phyloP scores from a whole-genome alignment of 1,139 yeast genomes.

The Magnusiomyces fungicola region DNA sequence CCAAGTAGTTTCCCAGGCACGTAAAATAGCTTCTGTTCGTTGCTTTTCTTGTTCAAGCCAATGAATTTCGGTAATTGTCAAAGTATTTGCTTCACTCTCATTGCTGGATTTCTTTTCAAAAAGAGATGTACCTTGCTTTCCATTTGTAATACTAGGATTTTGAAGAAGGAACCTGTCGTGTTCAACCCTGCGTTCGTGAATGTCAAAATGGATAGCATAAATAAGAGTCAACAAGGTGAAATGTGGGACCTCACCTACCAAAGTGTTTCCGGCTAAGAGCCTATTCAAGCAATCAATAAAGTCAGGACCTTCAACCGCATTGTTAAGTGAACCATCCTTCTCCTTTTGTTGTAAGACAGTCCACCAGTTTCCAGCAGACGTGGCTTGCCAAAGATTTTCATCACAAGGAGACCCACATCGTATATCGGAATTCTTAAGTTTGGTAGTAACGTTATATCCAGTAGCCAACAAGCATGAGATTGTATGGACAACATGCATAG shows the following conservation, averaged over 20 bases:
- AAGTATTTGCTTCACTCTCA: not conserved
- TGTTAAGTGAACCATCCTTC: conserved; percentile 22
- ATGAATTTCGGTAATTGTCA: conserved; percentile 6
- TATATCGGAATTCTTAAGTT: conserved; percentile 51
- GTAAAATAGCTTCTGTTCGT: conserved; percentile 25
- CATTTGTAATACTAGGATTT: too few relatives aligned
- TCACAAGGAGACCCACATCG: conserved; percentile 71
- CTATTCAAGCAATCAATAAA: conserved; percentile 24
- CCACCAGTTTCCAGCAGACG: conserved; percentile 54
- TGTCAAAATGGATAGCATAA: conserved; percentile 65
- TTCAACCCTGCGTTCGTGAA: conserved; percentile 35
- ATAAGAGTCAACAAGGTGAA: conserved; percentile 55
- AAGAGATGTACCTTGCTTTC: too few relatives aligned
- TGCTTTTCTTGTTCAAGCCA: conserved; percentile 25
- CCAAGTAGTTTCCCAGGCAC: conserved; percentile 38
- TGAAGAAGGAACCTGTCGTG: conserved; percentile 16
- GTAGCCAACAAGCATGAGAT: conserved; percentile 65
- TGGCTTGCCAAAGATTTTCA: conserved; percentile 65
- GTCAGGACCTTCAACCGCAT: conserved; percentile 25
- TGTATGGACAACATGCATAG: conserved; percentile 71
- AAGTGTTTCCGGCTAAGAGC: conserved; percentile 27
- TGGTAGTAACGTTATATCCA: conserved; percentile 54
- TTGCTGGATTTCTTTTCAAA: not conserved
- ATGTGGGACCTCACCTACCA: conserved; percentile 31
- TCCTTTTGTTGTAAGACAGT: conserved; percentile 26